Evolutionary conservation across 805 yeast species (phyloP), one percentile per base, ranked within the genome.

Genomic region (Starmerella powellii): DNA sequence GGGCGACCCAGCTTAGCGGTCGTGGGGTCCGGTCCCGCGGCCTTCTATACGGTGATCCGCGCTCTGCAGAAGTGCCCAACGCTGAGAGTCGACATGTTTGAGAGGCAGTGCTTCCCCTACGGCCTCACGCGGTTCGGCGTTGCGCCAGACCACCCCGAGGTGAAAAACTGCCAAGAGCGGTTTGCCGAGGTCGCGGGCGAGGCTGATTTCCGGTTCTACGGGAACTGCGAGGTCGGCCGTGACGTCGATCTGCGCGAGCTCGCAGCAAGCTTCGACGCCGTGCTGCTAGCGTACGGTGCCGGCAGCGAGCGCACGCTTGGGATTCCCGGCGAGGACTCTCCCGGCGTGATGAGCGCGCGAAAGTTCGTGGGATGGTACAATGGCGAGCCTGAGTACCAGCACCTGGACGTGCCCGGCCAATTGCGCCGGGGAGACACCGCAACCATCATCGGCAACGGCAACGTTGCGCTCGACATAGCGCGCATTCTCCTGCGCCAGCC

Each of bases 81-180:
- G 43, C 13, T 44, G 6, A 28, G 31, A n/a, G 68, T 87, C 3
- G 91, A 84, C 46, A 68, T 88, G 60, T 86, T 77, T 65, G 99
- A 91, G 56, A 71, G 74, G 48, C 64, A 78, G 20, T 95, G 96
- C 0, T 78, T 86, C 6, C 98, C 98, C 0, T 88, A 72, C 63
- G 99, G 99, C 0, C 67, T 91, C 27, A 77, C 87, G 32, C 63
- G 99, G 28, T 87, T 73, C 57, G 99, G 99, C 1, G 97, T 91
- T n/a, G 96, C 98, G 0, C 99, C 99, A 2, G 99, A 91, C 62
- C 96, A 91, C 61, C 95, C 95, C 0, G 97, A 91, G 55, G 97
- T 91, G 26, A 88, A 87, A 49, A 62, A 63, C 45, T 66, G 71
- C 66, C 69, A 78, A 58, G 80, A 80, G 16, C 77, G 86, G 40